phyloP scores from a whole-genome alignment of 2,329 filamentous ascomycete genomes.

The Stylonectria norvegica region DNA sequence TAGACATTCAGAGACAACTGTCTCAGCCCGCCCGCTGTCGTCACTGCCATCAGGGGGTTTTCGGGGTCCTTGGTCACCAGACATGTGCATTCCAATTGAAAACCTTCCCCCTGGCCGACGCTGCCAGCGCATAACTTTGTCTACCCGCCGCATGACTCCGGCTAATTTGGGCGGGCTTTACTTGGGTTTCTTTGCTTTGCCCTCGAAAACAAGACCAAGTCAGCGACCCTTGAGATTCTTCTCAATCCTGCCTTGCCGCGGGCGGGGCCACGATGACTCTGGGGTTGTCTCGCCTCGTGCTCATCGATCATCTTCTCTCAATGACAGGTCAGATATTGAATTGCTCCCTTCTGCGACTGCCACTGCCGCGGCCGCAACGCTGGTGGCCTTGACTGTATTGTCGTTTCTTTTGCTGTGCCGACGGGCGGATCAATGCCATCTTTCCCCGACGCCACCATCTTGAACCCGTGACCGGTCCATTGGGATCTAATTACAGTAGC shows the following conservation, averaged over 20 bases:
- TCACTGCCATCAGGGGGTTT: not conserved
- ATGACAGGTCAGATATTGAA: conserved; percentile 23
- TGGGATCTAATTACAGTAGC: too few species aligned
- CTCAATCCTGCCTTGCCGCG: too few species aligned
- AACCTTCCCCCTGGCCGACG: conserved; percentile 14
- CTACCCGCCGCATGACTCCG: conserved; percentile 21
- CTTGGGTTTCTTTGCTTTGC: conserved; percentile 15
- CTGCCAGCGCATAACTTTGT: conserved; percentile 28
- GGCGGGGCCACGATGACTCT: conserved; percentile 13
- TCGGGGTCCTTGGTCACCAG: conserved; percentile 21
- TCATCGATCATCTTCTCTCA: conserved; percentile 15
- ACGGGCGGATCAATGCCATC: conserved; percentile 1
- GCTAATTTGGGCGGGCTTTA: conserved; percentile 10
- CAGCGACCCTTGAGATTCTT: too few species aligned
- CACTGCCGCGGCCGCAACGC: not conserved
- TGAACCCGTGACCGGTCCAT: not conserved
- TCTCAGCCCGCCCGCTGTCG: not conserved
- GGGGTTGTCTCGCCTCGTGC: conserved; percentile 14
- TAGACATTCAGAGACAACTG: not conserved
- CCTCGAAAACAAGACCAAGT: too few species aligned
- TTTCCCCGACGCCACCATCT: conserved; percentile 1
- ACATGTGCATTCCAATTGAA: conserved; percentile 19
- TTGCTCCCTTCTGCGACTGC: too few species aligned
- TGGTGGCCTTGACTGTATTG: not conserved
- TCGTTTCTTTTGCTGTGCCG: not conserved